Conservation (phyloP, 192 early-diverging fungal species). For the Helicostylum pulchrum region DNA sequence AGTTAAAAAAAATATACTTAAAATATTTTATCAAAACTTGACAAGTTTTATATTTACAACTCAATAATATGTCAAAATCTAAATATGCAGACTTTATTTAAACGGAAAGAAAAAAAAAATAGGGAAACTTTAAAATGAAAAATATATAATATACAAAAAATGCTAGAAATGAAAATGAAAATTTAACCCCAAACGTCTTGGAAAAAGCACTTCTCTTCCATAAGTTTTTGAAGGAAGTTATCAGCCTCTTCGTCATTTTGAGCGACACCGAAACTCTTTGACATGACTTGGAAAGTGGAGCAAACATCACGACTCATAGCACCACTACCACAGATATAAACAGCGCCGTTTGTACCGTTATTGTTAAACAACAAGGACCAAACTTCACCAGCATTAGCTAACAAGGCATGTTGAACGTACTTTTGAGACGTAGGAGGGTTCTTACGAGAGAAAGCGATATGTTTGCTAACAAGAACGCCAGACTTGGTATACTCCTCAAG, state of each 20-base stretch:
- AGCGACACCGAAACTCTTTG: constrained; percentile 28
- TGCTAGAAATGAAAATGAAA: neutral
- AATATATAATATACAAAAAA: too few relatives aligned
- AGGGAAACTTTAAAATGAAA: too few relatives aligned
- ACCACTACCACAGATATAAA: constrained; percentile 32
- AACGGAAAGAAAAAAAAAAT: too few relatives aligned
- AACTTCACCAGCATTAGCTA: constrained; percentile 24
- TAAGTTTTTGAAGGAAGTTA: neutral
- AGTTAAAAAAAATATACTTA: too few relatives aligned
- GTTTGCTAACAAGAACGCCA: constrained; percentile 56
- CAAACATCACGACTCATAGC: constrained; percentile 32
- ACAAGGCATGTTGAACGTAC: constrained; percentile 37
- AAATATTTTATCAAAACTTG: too few relatives aligned
- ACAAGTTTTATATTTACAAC: too few relatives aligned
- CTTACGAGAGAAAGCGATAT: constrained; percentile 65
- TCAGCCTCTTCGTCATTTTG: constrained; percentile 20
- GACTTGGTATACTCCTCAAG: constrained; percentile 44
- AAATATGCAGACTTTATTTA: too few relatives aligned
- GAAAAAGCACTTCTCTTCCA: constrained; percentile 19
- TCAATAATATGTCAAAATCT: too few relatives aligned
- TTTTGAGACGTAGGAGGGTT: constrained; percentile 44
- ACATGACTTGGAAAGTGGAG: constrained; percentile 23
- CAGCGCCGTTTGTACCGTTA: neutral
- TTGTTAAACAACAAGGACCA: constrained; percentile 20
- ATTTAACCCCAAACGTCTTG: constrained; percentile 37